Base-by-base conservation (phyloP, 768 basidiomycete species). In the Rossbeevera mucosa region DNA sequence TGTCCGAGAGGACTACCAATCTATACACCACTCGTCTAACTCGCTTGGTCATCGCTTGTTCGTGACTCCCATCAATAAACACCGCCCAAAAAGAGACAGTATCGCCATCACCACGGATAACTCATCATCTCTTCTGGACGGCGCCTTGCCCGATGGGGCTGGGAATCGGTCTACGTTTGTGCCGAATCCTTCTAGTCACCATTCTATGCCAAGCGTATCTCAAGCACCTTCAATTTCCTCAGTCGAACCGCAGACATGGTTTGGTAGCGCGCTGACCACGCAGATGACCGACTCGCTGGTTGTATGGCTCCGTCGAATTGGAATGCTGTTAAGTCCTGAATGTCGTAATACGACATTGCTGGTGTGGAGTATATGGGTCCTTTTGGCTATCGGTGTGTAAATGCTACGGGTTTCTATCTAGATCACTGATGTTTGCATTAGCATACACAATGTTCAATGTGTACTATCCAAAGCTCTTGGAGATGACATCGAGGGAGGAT, bases 381-480 rank as follows among this genome's bases (percentile, higher is more conserved):
- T 77, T 1, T 86, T 91, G 80, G 78, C 86, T 0, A 74, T 92
- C n/a, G 92, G 90, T 86, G 56, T 48, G 83, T 62, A 12, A 20
- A 63, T 7, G 47, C n/a, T 9, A 30, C 22, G 1, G 6, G 7
- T 7, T 5, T 7, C 14, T 36, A 24, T 20, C 13, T 20, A 26
- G 28, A 21, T 50, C 22, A 31, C 50, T 8, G 1, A 31, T 24
- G 22, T 16, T 38, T 18, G 24, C 21, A 22, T 16, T 31, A 89
- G 88, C 82, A 0, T 92, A 83, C 61, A 93, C 89, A 3, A 92
- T 95, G 84, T 94, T 95, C 71, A 94, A 94, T 63, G 90, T 93
- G 24, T 95, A 82, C 64, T 77, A 94, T 21, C 93, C 93, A 0
- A 94, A 91, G 62, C 73, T 94, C 12, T 71, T 95, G 36, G 93